Evolutionary conservation across 768 basidiomycete genomes (phyloP).

Genomic region (Panaeolus papilionaceus): DNA sequence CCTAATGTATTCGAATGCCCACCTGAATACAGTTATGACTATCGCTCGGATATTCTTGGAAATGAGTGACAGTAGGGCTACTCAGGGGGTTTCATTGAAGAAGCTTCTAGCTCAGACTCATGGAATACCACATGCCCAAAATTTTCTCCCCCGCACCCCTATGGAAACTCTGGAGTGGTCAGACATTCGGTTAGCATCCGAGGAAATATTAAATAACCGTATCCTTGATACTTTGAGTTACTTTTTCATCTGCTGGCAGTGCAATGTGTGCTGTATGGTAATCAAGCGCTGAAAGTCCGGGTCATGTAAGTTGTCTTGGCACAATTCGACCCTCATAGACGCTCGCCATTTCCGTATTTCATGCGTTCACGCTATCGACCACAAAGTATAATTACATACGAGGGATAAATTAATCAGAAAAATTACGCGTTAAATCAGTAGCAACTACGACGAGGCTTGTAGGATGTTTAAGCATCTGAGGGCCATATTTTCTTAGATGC

Average conservation of each 20-base stretch:
- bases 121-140: background rate
- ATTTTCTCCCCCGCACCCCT: background rate
- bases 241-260: too few species aligned
- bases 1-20: too few species aligned
- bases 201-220: too few species aligned
- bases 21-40: background rate
- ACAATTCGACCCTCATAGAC: background rate
- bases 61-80: too few species aligned
- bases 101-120: too few species aligned
- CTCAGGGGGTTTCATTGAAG: too few species aligned
- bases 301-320: background rate
- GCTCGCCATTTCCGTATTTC: background rate
- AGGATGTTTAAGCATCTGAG: constrained; percentile 16
- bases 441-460: background rate
- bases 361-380: too few species aligned
- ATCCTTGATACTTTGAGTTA: too few species aligned
- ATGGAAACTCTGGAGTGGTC: background rate
- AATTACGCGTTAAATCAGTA: background rate
- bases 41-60: too few species aligned
- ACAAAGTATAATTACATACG: background rate
- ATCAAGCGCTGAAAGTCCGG: background rate
- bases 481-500: constrained; percentile 55
- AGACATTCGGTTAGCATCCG: too few species aligned
- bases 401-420: background rate
- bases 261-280: background rate